Conservation (phyloP, 179 eudicot species). For the Heliamphora ciliata region DNA sequence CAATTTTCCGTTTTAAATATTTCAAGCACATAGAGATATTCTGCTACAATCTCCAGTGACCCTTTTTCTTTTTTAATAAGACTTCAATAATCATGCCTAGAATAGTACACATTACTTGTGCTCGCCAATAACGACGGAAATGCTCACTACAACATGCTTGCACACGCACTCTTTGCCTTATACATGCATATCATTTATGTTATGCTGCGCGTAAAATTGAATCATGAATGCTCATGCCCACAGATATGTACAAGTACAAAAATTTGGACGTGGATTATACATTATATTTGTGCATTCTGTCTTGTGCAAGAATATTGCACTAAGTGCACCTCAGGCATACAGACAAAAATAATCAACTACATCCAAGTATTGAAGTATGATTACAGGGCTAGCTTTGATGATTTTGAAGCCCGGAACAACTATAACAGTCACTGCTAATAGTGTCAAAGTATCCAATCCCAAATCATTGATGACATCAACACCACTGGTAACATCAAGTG, state of each 20-base stretch:
- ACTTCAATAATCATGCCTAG: neutral
- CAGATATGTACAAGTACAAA: neutral
- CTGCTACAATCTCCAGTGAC: neutral
- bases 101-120: neutral
- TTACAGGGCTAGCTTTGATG: conserved; percentile 91
- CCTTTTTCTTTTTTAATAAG: neutral
- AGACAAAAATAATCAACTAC: neutral
- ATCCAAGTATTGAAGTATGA: conserved; percentile 17
- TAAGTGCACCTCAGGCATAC: neutral
- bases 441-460: conserved; percentile 94
- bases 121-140: neutral
- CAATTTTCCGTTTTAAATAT: neutral
- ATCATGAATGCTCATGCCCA: neutral
- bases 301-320: neutral
- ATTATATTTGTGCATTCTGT: neutral
- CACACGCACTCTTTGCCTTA: neutral
- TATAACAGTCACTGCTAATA: conserved; percentile 80
- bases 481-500: conserved; percentile 68
- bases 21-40: neutral
- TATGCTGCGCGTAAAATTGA: neutral
- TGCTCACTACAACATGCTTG: neutral
- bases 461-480: conserved; percentile 90
- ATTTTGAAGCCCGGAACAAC: conserved; percentile 80
- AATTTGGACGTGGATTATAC: neutral
- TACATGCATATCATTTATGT: neutral